Evolutionary conservation across 306 rosid species (phyloP), one percentile per base, ranked within the genome.

Genomic region (Fragaria iinumae): DNA sequence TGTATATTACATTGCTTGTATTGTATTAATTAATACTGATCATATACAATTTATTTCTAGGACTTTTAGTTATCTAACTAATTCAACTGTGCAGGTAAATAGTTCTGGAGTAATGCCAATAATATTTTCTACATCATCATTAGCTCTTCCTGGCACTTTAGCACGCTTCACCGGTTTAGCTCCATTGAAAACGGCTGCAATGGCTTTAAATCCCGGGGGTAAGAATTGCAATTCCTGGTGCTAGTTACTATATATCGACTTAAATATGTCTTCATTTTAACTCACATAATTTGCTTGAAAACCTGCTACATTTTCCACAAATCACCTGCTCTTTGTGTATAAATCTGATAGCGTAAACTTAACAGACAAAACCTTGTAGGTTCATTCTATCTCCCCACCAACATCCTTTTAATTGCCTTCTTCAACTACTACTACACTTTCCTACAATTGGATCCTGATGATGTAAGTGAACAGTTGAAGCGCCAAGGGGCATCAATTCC

Each of bases 21-120:
- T 78, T 27, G 18, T 47, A 11, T n/a, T 1, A 44, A 39, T 41
- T 36, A 17, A 47, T 49, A 18, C 10, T 20, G 32, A 7, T 36
- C 43, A 44, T 73, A 23, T 57, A 56, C 45, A 12, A 14, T 36
- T 60, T 47, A 9, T 7, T 49, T 39, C 41, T 59, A 43, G 20
- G 44, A 21, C 29, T 52, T 34, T 8, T 59, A 71, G 43, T 32
- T 65, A 23, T 74, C 29, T 74, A 59, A 75, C 57, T 71, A 38
- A 20, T 72, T 73, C 62, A 38, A 71, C 11, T 38, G 80, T 80
- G 75, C 90, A 94, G 98, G 98, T 94, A 62, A 94, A 94, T 81
- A 90, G 98, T 84, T 88, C 98, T 76, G 98, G 97, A 71, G 98
- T 94, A 76, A 94, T 92, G 97, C 97, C 98, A 34, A 92, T 94